Evolutionary conservation across 2,329 filamentous ascomycete genomes (phyloP).

Genomic region (Annulohypoxylon truncatum): DNA sequence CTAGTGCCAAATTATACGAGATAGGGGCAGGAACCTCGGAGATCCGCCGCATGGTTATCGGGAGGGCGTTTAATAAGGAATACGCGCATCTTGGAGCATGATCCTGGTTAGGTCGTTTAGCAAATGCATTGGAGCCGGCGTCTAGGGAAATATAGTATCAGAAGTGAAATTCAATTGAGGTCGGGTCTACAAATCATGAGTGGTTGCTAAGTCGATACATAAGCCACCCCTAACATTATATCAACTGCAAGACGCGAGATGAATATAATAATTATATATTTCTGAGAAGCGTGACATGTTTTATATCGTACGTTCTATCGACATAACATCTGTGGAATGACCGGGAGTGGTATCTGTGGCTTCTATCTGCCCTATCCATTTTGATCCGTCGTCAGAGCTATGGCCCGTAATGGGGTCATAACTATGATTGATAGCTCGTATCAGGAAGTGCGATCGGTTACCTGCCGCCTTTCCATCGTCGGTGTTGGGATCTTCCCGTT

Average conservation of each 20-base stretch:
- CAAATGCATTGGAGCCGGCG: constrained; percentile 40
- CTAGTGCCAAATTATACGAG: constrained; percentile 83
- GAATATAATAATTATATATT: too few species aligned
- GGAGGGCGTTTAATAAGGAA: constrained; percentile 89
- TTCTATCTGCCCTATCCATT: background rate
- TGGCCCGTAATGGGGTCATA: too few species aligned
- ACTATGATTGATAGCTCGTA: background rate
- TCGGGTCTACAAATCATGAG: background rate
- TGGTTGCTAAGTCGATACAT: background rate
- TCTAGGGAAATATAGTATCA: constrained; percentile 17
- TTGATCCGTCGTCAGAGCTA: too few species aligned
- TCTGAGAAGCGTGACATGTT: background rate
- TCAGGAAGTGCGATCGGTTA: constrained; percentile 25
- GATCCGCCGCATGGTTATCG: constrained; percentile 93
- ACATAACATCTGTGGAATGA: background rate
- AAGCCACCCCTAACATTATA: background rate
- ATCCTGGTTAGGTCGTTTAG: constrained; percentile 23
- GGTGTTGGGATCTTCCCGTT: constrained; percentile 18
- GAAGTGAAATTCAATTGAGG: background rate
- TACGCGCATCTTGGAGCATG: constrained; percentile 61
- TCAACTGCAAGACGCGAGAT: too few species aligned
- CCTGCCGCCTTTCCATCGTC: constrained; percentile 16
- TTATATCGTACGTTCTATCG: background rate
- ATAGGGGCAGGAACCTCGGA: constrained; percentile 97
- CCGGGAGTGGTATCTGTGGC: background rate